Evolutionary conservation across 441 rosid genomes (phyloP).

Genomic region (Populus hybrid): DNA sequence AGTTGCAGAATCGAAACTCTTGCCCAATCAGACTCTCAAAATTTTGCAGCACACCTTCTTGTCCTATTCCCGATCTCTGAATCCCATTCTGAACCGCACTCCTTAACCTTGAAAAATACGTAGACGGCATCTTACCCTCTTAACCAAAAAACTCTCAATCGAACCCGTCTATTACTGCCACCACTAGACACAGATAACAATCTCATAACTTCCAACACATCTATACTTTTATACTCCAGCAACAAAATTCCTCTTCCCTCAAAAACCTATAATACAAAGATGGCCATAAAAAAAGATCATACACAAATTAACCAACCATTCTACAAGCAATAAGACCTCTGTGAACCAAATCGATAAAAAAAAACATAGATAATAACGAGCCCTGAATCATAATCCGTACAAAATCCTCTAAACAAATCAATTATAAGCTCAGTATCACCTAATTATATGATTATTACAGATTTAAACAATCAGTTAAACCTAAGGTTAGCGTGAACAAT

Average conservation of each 20-base stretch:
- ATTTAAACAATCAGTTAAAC: not conserved
- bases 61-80: slow-evolving; percentile 34
- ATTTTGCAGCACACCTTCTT: slow-evolving; percentile 37
- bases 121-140: slow-evolving; percentile 63
- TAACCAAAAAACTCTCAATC: slow-evolving; percentile 26
- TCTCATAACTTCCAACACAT: slow-evolving; percentile 60
- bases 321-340: not conserved
- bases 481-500: not conserved
- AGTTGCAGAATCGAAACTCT: slow-evolving; percentile 47
- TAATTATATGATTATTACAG: not conserved
- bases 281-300: not conserved
- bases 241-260: slow-evolving; percentile 8
- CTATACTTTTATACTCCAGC: not conserved
- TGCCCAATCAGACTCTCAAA: slow-evolving; percentile 48
- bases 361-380: not conserved
- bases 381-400: not conserved
- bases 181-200: slow-evolving; percentile 28
- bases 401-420: not conserved
- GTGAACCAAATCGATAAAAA: not conserved
- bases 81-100: slow-evolving; percentile 51
- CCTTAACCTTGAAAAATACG: slow-evolving; percentile 42
- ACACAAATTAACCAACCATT: not conserved
- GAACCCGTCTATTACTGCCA: slow-evolving; percentile 18
- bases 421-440: not conserved
- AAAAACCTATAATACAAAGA: slow-evolving; percentile 20